Evolutionary conservation across 2,329 filamentous ascomycete genomes (phyloP).

Genomic region (Neoascochyta sp.): DNA sequence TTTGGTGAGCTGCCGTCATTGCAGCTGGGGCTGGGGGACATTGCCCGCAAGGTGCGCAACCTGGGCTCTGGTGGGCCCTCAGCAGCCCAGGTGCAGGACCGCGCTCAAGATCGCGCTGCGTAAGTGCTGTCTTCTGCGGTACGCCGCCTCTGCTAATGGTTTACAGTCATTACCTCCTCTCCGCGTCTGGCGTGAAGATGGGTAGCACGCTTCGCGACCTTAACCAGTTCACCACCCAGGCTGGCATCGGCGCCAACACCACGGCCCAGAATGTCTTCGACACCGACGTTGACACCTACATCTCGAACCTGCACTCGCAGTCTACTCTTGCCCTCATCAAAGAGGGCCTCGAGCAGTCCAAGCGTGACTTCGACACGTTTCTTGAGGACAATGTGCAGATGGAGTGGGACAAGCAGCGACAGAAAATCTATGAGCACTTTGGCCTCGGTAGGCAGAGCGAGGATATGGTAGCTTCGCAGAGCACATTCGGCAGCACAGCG

Average conservation of each 20-base stretch:
- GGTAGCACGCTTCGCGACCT: constrained; percentile 82
- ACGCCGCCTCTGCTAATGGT: constrained; percentile 17
- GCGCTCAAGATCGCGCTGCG: constrained; percentile 49
- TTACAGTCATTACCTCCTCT: constrained; percentile 79
- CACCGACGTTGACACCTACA: constrained; percentile 64
- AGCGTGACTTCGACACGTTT: constrained; percentile 88
- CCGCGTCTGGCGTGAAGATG: constrained; percentile 88
- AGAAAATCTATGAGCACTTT: constrained; percentile 93
- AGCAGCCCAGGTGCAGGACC: constrained; percentile 45
- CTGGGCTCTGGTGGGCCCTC: constrained; percentile 70
- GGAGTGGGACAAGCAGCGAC: constrained; percentile 93
- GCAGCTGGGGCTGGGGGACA: constrained; percentile 87
- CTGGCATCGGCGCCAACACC: constrained; percentile 59
- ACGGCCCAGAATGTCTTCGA: constrained; percentile 45
- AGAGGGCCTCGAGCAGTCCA: constrained; percentile 83
- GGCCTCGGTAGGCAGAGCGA: constrained; percentile 60
- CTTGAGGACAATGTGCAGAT: constrained; percentile 91
- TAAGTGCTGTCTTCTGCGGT: constrained; percentile 45
- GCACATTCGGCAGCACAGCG: constrained; percentile 31
- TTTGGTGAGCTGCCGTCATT: constrained; percentile 81
- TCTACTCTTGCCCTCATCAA: constrained; percentile 88
- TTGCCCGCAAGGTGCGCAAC: constrained; percentile 70
- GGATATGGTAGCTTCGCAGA: constrained; percentile 37
- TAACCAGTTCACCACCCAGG: constrained; percentile 65
- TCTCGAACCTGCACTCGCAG: constrained; percentile 82